Base-by-base conservation (phyloP, 441 rosid species). In the Populus trichocarpa region DNA sequence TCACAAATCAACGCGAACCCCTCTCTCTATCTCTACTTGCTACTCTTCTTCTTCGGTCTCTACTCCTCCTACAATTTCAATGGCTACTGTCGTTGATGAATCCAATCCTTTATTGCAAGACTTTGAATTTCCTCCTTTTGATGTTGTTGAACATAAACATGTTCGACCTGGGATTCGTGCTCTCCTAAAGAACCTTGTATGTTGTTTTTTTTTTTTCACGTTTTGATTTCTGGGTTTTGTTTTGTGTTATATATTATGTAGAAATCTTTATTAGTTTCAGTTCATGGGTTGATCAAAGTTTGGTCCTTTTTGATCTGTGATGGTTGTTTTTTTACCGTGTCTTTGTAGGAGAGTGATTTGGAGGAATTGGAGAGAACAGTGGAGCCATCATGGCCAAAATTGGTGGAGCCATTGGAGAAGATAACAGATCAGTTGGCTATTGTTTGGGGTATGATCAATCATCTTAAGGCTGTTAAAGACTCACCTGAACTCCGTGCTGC, bases 371-470 rank as follows among this genome's bases (percentile, higher is more conserved):
- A 95, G 90, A 88, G 77, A 71, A 85, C 88, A 7, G 89, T 92
- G 85, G 96, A 92, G 77, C 99, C 99, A 0, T 77, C 97, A 0
- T 93, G 99, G 98, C 85, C 90, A 22, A 89, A 88, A 82, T 81
- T 95, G 76, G 97, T 91, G 70, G 99, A 92, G 74, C 99, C 99
- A 26, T 73, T 93, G 83, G 99, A 92, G 91, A 95, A 86, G 84
- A 82, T 91, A 40, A 70, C 85, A 20, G 99, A 93, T 85, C 84
- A 78, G 14, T 80, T 92, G 82, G 16, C 77, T 77, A 92, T 93
- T 42, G 89, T 89, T 75, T 95, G 97, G 99, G 95, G 93, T 73
- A 82, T 89, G 78, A 80, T 93, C 72, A 88, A 85, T 84, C 99
- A 95, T 83, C 93, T 93, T 59, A 93, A 93, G 81, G 74, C 90